Evolutionary conservation across 768 basidiomycete species (phyloP), one percentile per base, ranked within the genome.

Genomic region (Boletellus emodensis): DNA sequence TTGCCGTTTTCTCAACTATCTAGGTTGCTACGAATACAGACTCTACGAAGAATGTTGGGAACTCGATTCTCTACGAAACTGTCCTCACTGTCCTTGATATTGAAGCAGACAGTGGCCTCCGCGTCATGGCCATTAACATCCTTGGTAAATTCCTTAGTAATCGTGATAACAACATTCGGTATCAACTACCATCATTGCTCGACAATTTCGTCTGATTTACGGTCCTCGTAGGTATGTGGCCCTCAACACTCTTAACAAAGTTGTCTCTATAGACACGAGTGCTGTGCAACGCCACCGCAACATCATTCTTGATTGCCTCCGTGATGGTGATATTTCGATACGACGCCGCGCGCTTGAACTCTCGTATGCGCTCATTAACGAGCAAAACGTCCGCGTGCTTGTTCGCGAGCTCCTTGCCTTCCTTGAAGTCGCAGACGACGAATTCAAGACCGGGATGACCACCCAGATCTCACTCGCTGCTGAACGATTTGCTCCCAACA

Each of bases 1-100:
- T 36, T 40, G 0, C 13, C 38, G 6, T 18, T 24, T 55, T 40
- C 57, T 55, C 40, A 51, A 40, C 12, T 44, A 14, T 36, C 17
- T 62, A 94, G 89, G 94, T 99, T 32, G 96, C 96, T n/a, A 98
- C 96, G 2, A 99, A 98, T 67, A 99, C 96, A 0, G 96, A 99
- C 61, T 87, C 89, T 5, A 84, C 89, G 6, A 99, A 99, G 72
- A 99, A 98, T 62, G 96, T 98, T 58, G 96, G 96, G 46, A 98
- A 97, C 68, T 86, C 95, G 4, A 97, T 99, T 55, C 71, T 99
- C 30, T 99, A 99, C 67, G 96, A 99, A 72, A 95, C 95, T 0
- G 95, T 97, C 6, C 76, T 98, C 55, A 93, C 94, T 1, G 87
- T 99, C 15, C 77, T 99, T 41, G 95, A 99, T 58, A 98, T 98